Evolutionary conservation across 176 grass and related monocot species (phyloP).

Genomic region (Lolium multiflorum): DNA sequence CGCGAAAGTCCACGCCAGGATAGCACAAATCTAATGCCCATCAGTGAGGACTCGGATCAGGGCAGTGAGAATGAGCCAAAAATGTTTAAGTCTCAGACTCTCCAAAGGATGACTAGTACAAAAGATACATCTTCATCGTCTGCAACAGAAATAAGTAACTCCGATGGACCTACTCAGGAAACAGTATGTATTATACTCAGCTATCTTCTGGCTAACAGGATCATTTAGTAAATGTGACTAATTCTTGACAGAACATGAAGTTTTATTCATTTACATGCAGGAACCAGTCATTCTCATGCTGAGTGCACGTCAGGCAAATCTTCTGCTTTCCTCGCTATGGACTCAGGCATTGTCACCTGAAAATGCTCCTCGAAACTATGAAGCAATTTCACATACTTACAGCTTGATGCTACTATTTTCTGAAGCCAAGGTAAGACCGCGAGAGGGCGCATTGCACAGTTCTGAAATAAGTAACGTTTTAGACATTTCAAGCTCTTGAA

Average conservation of each 20-base stretch:
- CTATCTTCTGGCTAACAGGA: conserved; percentile 20
- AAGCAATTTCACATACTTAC: conserved; percentile 95
- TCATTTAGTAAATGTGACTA: conserved; percentile 26
- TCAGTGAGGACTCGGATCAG: conserved; percentile 56
- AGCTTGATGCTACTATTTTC: conserved; percentile 95
- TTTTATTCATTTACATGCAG: conserved; percentile 53
- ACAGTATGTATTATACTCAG: conserved; percentile 44
- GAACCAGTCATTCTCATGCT: conserved; percentile 72
- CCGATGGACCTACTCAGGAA: conserved; percentile 46
- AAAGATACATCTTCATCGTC: conserved; percentile 43
- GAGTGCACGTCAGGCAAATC: conserved; percentile 69
- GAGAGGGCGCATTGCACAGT: neutral
- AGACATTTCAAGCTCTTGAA: neutral
- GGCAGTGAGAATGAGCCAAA: conserved; percentile 53
- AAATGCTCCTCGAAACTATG: conserved; percentile 81
- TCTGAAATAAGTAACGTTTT: neutral
- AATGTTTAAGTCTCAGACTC: conserved; percentile 62
- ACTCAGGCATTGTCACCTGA: conserved; percentile 75
- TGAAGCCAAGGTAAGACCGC: conserved; percentile 66
- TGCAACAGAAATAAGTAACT: conserved; percentile 49
- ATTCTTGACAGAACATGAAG: conserved; percentile 21
- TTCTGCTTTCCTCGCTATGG: conserved; percentile 96
- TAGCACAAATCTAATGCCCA: conserved; percentile 52
- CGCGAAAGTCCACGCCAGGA: conserved; percentile 52
- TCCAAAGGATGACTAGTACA: conserved; percentile 60